Evolutionary conservation across 345 rosid species (phyloP), one percentile per base, ranked within the genome.

Genomic region (Carallia brachiata): DNA sequence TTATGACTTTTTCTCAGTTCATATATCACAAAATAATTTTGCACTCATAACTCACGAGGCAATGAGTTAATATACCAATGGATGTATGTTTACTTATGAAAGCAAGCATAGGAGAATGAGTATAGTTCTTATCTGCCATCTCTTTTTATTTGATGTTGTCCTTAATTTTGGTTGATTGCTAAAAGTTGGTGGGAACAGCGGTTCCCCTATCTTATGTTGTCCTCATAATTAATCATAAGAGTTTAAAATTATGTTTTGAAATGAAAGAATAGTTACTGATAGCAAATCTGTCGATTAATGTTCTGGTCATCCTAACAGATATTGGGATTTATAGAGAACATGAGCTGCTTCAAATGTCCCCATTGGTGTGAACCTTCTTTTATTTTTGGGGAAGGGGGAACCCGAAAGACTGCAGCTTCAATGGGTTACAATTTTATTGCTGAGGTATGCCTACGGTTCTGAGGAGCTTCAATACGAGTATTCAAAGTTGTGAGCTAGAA

Each of bases 311-410:
- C 37, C 19, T 61, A 70, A 52, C 86, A 91, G 98, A 83, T 94
- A 67, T 74, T 91, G 80, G 98, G 98, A 54, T 84, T 94, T 70
- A 77, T 95, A 67, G 97, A 95, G 91, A 95, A 90, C 90, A 89
- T 95, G 99, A 95, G 97, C 79, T 89, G 78, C 84, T 95, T 90
- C 62, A 77, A 85, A 40, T 95, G 99, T 78, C 97, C 96, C 37
- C 92, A 88, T 59, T 89, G 98, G 74, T 82, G 80, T 50, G 88
- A 90, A 70, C 89, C 87, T 60, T 92, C 94, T 6, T 95, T 80
- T 82, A 92, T 95, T 71, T 95, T 92, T 70, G 99, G 99, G 64
- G 78, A 77, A 70, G 97, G 85, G 59, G 98, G 99, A 73, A 70
- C 88, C 39, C 86, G 69, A 13, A 84, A 57, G 28, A 84, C 85